These are phyloP conservation scores for Colletotrichum nymphaeae DNA, from an alignment of 2,329 filamentous ascomycete species.

Conservation along the genomic window DNA sequence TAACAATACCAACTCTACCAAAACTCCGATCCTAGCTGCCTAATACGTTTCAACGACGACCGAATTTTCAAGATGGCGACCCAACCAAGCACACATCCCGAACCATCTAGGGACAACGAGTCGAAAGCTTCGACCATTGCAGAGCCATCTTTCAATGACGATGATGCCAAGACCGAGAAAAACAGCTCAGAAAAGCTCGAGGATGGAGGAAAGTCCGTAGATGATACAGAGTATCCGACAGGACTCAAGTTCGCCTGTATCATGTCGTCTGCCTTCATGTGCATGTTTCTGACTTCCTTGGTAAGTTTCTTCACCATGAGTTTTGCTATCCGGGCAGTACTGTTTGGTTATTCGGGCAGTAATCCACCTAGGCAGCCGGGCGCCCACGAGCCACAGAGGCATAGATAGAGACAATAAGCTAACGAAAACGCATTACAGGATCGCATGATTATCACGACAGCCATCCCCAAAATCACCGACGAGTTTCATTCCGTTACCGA, in stretches of 20 bases:
- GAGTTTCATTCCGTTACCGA: conserved; percentile 42
- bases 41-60: neutral
- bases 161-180: neutral
- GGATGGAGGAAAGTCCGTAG: neutral
- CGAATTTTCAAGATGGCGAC: neutral
- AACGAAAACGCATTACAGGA: conserved; percentile 42
- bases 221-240: neutral
- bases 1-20: neutral
- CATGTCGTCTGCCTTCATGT: conserved; percentile 39
- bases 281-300: conserved; percentile 40
- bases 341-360: too few relatives aligned
- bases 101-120: neutral
- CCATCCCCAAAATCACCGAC: conserved; percentile 45
- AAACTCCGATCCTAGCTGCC: neutral
- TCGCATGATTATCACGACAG: conserved; percentile 61
- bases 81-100: neutral
- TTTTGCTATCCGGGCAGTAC: too few relatives aligned
- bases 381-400: too few relatives aligned
- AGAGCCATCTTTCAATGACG: neutral
- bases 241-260: conserved; percentile 28
- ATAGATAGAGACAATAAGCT: neutral
- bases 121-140: neutral
- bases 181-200: neutral
- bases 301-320: conserved; percentile 17
- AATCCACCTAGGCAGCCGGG: too few relatives aligned